Conservation (phyloP, 495 filamentous ascomycete genomes). For the Symbiotaphrina buchneri region DNA sequence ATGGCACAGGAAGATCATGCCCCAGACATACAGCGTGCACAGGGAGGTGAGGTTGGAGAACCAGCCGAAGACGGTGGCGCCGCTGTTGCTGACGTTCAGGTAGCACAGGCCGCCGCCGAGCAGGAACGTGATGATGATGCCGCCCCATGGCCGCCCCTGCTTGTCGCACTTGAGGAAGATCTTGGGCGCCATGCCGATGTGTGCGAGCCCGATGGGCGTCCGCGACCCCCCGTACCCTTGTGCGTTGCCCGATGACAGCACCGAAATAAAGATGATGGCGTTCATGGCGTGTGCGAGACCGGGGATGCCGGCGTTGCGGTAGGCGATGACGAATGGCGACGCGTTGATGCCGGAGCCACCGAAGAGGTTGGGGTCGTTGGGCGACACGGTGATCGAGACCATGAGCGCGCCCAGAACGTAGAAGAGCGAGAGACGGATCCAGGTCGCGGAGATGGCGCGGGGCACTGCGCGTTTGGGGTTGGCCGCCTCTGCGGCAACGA, state of each 20-base stretch:
- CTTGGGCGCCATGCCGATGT: constrained; percentile 9
- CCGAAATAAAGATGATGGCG: constrained; percentile 10
- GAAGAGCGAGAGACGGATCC: constrained; percentile 10
- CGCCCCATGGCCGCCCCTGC: constrained; percentile 9
- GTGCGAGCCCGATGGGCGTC: constrained; percentile 8
- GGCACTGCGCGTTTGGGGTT: constrained; percentile 10
- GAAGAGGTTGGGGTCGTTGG: constrained; percentile 8
- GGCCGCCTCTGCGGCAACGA: constrained; percentile 9
- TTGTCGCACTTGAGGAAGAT: constrained; percentile 7
- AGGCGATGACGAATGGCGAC: constrained; percentile 11
- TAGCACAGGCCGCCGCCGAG: constrained; percentile 10
- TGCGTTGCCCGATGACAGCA: constrained; percentile 8
- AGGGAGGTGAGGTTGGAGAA: constrained; percentile 10
- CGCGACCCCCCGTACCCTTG: constrained; percentile 7
- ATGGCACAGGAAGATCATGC: constrained; percentile 11
- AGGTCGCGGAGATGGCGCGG: constrained; percentile 9
- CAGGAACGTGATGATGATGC: constrained; percentile 6
- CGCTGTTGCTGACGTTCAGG: constrained; percentile 9
- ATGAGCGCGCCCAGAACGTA: constrained; percentile 10
- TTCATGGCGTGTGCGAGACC: constrained; percentile 10
- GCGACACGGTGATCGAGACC: constrained; percentile 9
- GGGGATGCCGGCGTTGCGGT: constrained; percentile 7
- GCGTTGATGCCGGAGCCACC: constrained; percentile 8
- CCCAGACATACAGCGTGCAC: constrained; percentile 11
- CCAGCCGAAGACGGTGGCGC: constrained; percentile 8